phyloP scores from a whole-genome alignment of 805 yeast species.

The Saccharomycopsis olivae region DNA sequence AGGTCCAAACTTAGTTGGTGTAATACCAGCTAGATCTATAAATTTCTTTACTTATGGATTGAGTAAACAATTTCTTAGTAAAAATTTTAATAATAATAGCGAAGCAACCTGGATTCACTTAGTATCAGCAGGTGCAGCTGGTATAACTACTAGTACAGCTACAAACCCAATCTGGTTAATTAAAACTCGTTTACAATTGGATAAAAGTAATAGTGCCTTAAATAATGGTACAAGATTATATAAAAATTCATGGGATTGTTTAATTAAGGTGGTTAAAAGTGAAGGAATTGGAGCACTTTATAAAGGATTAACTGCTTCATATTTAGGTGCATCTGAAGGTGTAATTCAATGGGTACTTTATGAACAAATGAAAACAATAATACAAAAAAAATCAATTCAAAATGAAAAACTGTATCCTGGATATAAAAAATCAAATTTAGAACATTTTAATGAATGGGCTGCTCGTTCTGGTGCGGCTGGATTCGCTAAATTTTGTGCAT shows the following conservation, averaged over 20 bases:
- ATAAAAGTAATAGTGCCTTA: conserved; percentile 40
- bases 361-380: conserved; percentile 80
- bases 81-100: conserved; percentile 55
- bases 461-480: conserved; percentile 98
- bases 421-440: conserved; percentile 33
- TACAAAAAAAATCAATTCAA: conserved; percentile 38
- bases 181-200: conserved; percentile 89
- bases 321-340: conserved; percentile 85
- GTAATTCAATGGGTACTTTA: conserved; percentile 94
- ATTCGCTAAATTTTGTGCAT: conserved; percentile 86
- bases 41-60: conserved; percentile 95
- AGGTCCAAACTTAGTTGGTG: conserved; percentile 96
- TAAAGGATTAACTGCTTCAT: conserved; percentile 88
- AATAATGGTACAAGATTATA: conserved; percentile 45
- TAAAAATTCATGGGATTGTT: conserved; percentile 78
- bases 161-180: conserved; percentile 98
- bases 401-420: conserved; percentile 26
- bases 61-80: conserved; percentile 68
- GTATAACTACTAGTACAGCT: conserved; percentile 87
- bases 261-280: conserved; percentile 49
- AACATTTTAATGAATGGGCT: conserved; percentile 75
- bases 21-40: conserved; percentile 94
- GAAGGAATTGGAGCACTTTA: conserved; percentile 82
- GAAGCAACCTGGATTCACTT: conserved; percentile 84
- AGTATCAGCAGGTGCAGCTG: conserved; percentile 81